Conservation (phyloP, 306 rosid species). For the Rosa chinensis region DNA sequence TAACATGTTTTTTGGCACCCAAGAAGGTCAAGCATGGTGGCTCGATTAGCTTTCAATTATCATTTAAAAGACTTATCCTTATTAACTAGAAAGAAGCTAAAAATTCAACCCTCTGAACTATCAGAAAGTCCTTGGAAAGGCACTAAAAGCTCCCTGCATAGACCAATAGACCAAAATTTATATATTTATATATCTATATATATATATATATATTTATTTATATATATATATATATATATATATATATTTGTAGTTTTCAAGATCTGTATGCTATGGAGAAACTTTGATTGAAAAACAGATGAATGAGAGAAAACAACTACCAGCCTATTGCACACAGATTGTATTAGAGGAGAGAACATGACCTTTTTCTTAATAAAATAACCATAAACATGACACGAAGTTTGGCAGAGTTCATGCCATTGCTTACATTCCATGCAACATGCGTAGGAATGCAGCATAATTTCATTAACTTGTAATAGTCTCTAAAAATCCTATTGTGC, state of each 20-base stretch:
- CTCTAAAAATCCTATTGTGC: not conserved
- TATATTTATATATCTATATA: too few species aligned
- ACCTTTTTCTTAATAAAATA: not conserved
- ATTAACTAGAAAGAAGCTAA: not conserved
- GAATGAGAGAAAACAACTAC: not conserved
- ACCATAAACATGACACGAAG: not conserved
- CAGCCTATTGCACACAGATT: not conserved
- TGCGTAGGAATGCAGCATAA: not conserved
- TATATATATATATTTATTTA: too few species aligned
- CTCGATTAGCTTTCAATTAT: not conserved
- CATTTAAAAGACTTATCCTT: not conserved
- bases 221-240: too few species aligned
- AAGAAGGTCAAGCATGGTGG: slow-evolving; percentile 11
- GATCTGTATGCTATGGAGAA: not conserved
- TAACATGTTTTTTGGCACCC: not conserved
- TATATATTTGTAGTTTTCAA: not conserved
- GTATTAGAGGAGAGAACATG: not conserved
- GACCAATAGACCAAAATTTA: not conserved
- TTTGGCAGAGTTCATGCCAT: slow-evolving; percentile 10
- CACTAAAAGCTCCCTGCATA: not conserved
- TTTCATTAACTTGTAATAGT: not conserved
- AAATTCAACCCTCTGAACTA: not conserved
- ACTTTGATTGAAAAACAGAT: not conserved
- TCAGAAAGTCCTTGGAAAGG: slow-evolving; percentile 6
- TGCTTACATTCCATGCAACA: slow-evolving; percentile 7